Base-by-base conservation (phyloP, 352 stramenopile genomes). In the Phytophthora nicotianae region DNA sequence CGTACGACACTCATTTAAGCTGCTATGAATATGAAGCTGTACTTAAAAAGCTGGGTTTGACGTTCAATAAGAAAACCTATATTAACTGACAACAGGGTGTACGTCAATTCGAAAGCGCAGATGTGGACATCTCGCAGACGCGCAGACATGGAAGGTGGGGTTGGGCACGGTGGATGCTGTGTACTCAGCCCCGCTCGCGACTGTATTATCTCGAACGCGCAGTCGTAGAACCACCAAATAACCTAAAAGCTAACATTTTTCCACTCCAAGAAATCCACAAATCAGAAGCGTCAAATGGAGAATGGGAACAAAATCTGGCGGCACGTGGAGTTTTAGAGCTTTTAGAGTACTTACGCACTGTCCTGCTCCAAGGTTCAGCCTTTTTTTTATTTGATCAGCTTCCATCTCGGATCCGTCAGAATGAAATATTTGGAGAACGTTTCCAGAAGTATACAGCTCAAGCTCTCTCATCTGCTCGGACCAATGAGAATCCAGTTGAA, bases 321-420 rank as follows among this genome's bases (percentile, higher is more conserved):
- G 38, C 38, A 24, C 38, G 38, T 45, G 38, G n/a, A 45, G 24
- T 45, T 24, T 14, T 45, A 13, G 38, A 45, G 17, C 17, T 45
- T 17, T 14, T 45, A 20, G 38, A 45, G 8, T 45, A 24, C 38
- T 45, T 26, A 45, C 38, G 38, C 17, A 24, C 19, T 14, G 38
- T 45, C 3, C 38, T 21, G 17, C 6, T 45, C 17, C 14, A 42
- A 20, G 37, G 20, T 20, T 11, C 4, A 19, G 37, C 37, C 2
- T 14, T 46, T 2, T 19, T 42, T 20, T 14, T 42, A 7, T 42
- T 11, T 42, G 37, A 42, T 5, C 37, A 21, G n/a, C 6, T 46
- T 10, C 40, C 40, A 27, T 20, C 40, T 26, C n/a, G 19, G 14
- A 26, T 46, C 6, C n/a, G 10, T 24, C 17, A 46, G 8, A 20